Base-by-base conservation (phyloP, 345 rosid genomes). In the Zanthoxylum bungeanum region DNA sequence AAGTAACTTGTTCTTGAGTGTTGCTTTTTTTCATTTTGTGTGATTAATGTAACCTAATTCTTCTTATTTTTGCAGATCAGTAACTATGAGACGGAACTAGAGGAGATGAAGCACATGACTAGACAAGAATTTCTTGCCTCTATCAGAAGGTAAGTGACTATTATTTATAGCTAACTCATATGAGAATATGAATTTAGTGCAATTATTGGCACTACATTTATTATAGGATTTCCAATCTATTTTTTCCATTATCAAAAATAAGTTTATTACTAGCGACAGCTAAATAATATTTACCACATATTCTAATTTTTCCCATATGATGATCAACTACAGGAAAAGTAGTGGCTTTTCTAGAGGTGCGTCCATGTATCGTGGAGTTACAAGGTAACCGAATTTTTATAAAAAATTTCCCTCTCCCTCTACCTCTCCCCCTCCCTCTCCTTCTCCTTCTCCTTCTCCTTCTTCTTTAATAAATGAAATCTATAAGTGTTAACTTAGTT, bases 261-360 rank as follows among this genome's bases (percentile, higher is more conserved):
- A n/a, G n/a, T n/a, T n/a, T n/a, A n/a, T n/a, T n/a, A n/a, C n/a
- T n/a, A n/a, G n/a, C n/a, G n/a, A n/a, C n/a, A n/a, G n/a, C n/a
- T n/a, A n/a, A n/a, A n/a, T n/a, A n/a, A n/a, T n/a, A n/a, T n/a
- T n/a, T n/a, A n/a, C n/a, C n/a, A n/a, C n/a, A n/a, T n/a, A n/a
- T n/a, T n/a, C 4, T 62, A 40, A 62, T 36, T 51, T 44, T 53
- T 34, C 11, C 6, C 17, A 28, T 21, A 9, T 50, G 16, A 33
- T 66, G 39, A 24, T 53, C 27, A 44, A 59, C 53, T 44, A 49
- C 83, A 96, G 99, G 89, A 96, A 96, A 80, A 96, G 99, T 76
- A 96, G 98, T 56, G 99, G 98, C 56, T 96, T 96, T 76, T 96
- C 99, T 0, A 89, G 99, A 47, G 99, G 99, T 60, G 99, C 99